Evolutionary conservation across 768 basidiomycete species (phyloP), one percentile per base, ranked within the genome.

Genomic region (Strobilomyces dryophilus): DNA sequence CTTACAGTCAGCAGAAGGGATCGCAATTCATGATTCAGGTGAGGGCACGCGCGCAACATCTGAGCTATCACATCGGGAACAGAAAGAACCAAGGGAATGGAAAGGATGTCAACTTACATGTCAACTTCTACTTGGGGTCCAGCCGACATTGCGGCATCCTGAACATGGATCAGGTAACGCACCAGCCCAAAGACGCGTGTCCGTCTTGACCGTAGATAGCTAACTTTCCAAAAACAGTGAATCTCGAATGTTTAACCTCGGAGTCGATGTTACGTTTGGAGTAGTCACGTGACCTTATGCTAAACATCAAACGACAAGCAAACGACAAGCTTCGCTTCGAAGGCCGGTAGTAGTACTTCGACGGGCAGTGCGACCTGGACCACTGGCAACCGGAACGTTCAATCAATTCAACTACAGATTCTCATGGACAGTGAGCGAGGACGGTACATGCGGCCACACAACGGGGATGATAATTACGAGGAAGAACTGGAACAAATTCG

Each of bases 401-500:
- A 40, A 40, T 43, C 49, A n/a, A 46, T 31, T 17, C 35, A 43
- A 31, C 40, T 41, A 34, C 55, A 21, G 17, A 46, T 46, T 45
- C 47, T 43, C 43, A 69, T 69, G 69, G 49, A 61, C 44, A 60
- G 40, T 36, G 54, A 54, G 51, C 54, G 58, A 31, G 52, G 55
- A 34, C 66, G 48, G 31, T 71, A 67, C 47, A 47, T 59, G 46
- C 64, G 59, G 57, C 61, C 58, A 21, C 54, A 44, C 12, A 56
- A 59, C 20, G 56, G 60, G 4, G 24, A 24, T 39, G 76, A 74
- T 61, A 78, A 76, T 63, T 76, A 82, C 32, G 80, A 82, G 63
- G 83, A 86, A 58, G 85, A 85, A 62, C 74, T 85, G 48, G 85
- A 84, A 63, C 75, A 80, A 60, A 85, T 86, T 52, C 76, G 82